Evolutionary conservation across 2,329 filamentous ascomycete species (phyloP).

Genomic region (Fusarium sp.): DNA sequence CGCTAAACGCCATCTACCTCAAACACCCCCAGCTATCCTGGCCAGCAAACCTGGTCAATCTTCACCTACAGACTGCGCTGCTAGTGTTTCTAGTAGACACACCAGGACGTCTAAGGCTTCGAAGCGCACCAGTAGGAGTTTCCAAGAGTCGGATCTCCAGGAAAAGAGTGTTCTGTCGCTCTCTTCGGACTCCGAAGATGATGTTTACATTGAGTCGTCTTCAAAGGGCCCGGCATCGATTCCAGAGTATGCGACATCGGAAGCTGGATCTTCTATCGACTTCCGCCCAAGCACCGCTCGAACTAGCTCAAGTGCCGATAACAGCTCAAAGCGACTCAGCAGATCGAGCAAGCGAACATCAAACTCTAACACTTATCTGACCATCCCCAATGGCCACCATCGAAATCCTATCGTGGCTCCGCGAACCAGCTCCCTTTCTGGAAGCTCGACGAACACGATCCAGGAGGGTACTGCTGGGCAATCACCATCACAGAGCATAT

Average conservation of each 20-base stretch:
- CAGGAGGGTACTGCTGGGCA: conserved; percentile 33
- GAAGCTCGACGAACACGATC: conserved; percentile 37
- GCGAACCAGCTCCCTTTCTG: conserved; percentile 38
- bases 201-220: conserved; percentile 38
- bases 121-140: conserved; percentile 55
- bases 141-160: conserved; percentile 60
- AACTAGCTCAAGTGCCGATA: conserved; percentile 38
- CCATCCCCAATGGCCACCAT: conserved; percentile 46
- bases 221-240: conserved; percentile 40
- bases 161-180: conserved; percentile 64
- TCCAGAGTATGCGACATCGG: conserved; percentile 38
- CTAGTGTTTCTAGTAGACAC: conserved; percentile 63
- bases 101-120: conserved; percentile 64
- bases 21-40: conserved; percentile 32
- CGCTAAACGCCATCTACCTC: conserved; percentile 35
- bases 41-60: conserved; percentile 40
- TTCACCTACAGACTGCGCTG: conserved; percentile 52
- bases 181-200: conserved; percentile 65
- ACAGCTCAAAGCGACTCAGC: conserved; percentile 36
- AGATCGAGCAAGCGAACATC: conserved; percentile 52
- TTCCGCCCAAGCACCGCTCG: conserved; percentile 34
- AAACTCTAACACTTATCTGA: conserved; percentile 52
- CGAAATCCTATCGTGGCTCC: conserved; percentile 23
- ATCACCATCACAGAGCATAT: conserved; percentile 45
- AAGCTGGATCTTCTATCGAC: conserved; percentile 34